A percentile compares a stretch with the other conserved stretches of the same genome.
phyloP scores from a whole-genome alignment of 208 protist genomes.

The Wallacemonas sp. region DNA sequence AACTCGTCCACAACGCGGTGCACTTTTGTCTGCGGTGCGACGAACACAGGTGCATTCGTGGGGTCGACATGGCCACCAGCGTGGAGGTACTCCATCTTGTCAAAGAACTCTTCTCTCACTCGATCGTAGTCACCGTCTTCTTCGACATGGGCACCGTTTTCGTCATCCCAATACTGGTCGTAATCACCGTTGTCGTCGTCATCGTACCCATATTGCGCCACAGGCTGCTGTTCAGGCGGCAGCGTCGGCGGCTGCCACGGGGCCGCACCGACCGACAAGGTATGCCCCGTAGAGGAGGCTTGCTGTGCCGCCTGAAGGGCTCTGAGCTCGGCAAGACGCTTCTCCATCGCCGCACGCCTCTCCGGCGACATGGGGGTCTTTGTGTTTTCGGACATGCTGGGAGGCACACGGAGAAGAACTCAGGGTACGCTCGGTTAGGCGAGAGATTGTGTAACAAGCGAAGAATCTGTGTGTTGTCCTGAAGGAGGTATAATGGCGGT shows the following conservation, averaged over 20 bases:
- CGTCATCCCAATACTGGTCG: slow-evolving; percentile 5
- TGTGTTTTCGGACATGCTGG: not conserved
- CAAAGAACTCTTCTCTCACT: slow-evolving; percentile 8
- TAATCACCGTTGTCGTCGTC: slow-evolving; percentile 10
- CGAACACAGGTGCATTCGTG: slow-evolving; percentile 26
- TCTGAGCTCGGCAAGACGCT: slow-evolving; percentile 43
- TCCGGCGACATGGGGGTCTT: slow-evolving; percentile 36
- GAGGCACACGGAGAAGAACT: too few species aligned
- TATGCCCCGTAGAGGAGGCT: too few species aligned
- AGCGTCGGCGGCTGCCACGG: not conserved
- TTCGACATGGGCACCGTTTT: slow-evolving; percentile 30
- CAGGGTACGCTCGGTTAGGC: not conserved
- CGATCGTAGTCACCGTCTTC: slow-evolving; percentile 11
- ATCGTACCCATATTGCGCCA: slow-evolving; percentile 9
- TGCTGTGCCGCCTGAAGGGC: slow-evolving; percentile 13
- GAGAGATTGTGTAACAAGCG: not conserved
- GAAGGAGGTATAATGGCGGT: too few species aligned
- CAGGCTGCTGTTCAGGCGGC: not conserved
- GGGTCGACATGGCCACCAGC: too few species aligned
- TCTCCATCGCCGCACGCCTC: slow-evolving; percentile 50
- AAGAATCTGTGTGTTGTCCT: too few species aligned
- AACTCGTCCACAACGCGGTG: slow-evolving; percentile 66
- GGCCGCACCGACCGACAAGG: not conserved
- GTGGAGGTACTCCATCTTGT: slow-evolving; percentile 7
- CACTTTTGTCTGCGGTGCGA: slow-evolving; percentile 30